Percentiles rank a stretch among this genome's conserved stretches.
phyloP scores from a whole-genome alignment of 345 rosid species.

The Salix purpurea region DNA sequence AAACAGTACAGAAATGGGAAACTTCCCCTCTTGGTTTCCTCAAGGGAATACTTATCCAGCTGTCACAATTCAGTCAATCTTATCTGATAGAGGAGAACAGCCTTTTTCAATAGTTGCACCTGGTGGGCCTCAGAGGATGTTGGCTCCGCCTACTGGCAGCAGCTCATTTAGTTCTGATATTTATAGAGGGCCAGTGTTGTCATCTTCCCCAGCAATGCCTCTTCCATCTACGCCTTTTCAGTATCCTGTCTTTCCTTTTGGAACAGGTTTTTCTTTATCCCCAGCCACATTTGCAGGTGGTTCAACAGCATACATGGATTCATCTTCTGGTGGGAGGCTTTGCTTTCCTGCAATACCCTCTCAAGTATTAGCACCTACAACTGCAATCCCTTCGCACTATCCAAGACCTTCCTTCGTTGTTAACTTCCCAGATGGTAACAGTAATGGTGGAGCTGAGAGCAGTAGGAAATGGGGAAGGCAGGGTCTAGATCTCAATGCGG shows the following conservation, averaged over 20 bases:
- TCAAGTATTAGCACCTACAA: slow-evolving; percentile 56
- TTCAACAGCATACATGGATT: slow-evolving; percentile 62
- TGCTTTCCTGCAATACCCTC: slow-evolving; percentile 62
- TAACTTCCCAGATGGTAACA: slow-evolving; percentile 52
- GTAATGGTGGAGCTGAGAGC: slow-evolving; percentile 38
- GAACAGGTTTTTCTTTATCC: slow-evolving; percentile 52
- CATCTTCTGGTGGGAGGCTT: slow-evolving; percentile 58
- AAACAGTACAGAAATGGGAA: slow-evolving; percentile 48
- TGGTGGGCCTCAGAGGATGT: slow-evolving; percentile 59
- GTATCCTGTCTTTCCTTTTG: slow-evolving; percentile 63
- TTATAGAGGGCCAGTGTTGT: slow-evolving; percentile 61
- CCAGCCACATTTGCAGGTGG: slow-evolving; percentile 61
- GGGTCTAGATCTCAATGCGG: slow-evolving; percentile 73
- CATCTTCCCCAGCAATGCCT: slow-evolving; percentile 74
- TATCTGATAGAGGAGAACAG: slow-evolving; percentile 71
- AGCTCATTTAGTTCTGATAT: slow-evolving; percentile 57
- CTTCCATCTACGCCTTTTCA: slow-evolving; percentile 63
- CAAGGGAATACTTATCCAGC: slow-evolving; percentile 50
- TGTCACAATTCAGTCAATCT: slow-evolving; percentile 49
- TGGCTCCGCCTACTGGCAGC: slow-evolving; percentile 49
- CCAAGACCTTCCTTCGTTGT: slow-evolving; percentile 53
- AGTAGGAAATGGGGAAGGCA: slow-evolving; percentile 68
- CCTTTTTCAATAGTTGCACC: slow-evolving; percentile 50
- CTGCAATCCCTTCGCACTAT: slow-evolving; percentile 51
- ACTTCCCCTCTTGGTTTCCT: slow-evolving; percentile 66